Conservation (phyloP, 2,329 filamentous ascomycete genomes). For the Botryotinia narcissicola region DNA sequence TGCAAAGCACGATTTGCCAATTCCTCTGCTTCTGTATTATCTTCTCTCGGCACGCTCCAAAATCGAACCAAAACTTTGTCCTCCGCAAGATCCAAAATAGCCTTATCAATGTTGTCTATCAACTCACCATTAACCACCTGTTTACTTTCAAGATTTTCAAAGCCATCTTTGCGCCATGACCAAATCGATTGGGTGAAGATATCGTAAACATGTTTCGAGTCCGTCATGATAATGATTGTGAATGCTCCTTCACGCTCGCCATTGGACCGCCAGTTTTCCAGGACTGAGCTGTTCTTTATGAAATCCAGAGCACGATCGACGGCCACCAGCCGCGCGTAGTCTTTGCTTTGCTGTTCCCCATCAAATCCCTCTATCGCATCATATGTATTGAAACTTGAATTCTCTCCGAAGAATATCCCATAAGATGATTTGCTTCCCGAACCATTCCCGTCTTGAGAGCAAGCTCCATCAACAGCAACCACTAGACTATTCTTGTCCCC, state of each 20-base stretch:
- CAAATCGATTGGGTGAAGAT: neutral
- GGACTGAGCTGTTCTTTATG: neutral
- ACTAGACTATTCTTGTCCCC: neutral
- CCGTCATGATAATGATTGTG: neutral
- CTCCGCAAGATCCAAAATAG: neutral
- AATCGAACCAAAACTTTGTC: neutral
- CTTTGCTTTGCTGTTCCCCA: neutral
- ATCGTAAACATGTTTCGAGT: neutral
- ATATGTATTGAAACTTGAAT: neutral
- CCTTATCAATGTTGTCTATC: neutral
- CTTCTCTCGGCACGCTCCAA: neutral
- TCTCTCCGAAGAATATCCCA: neutral
- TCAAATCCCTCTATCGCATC: neutral
- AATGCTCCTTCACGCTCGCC: too few species aligned
- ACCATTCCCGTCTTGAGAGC: neutral
- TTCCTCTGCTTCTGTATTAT: neutral
- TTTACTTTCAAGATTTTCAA: too few species aligned
- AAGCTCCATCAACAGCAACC: constrained; percentile 3
- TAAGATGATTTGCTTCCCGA: neutral
- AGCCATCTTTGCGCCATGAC: neutral
- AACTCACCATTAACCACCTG: neutral
- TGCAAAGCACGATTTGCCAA: neutral
- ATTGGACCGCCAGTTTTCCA: neutral
- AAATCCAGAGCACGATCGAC: neutral
- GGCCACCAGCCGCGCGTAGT: neutral